These are phyloP conservation scores for Drechslerella coelobrocha DNA, from an alignment of 2,329 filamentous ascomycete species.

Conservation along the genomic window DNA sequence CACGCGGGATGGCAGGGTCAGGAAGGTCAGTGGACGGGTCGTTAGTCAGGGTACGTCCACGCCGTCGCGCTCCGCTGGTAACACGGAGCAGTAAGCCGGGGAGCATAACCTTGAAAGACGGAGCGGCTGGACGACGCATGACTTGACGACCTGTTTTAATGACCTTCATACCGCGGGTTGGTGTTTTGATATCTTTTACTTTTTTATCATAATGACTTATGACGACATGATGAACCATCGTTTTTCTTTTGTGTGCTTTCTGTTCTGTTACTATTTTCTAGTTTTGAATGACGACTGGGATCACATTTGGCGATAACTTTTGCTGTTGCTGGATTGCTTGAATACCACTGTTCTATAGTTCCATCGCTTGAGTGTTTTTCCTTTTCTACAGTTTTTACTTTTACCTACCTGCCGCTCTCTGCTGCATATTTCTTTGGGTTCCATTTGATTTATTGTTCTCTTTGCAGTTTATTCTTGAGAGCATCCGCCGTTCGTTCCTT, in stretches of 20 bases:
- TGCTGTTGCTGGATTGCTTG: conserved; percentile 14
- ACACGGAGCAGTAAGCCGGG: conserved; percentile 32
- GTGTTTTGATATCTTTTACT: conserved; percentile 6
- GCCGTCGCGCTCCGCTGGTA: conserved; percentile 20
- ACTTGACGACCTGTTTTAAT: conserved; percentile 6
- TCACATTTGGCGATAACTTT: conserved; percentile 8
- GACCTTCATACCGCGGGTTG: conserved; percentile 4
- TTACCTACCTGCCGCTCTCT: neutral
- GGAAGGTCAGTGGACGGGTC: conserved; percentile 43
- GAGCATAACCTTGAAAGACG: neutral
- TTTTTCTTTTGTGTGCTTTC: neutral
- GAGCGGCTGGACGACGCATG: conserved; percentile 19
- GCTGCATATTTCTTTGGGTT: neutral
- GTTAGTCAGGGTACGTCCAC: conserved; percentile 39
- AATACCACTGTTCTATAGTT: conserved; percentile 15
- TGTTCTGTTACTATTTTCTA: conserved; percentile 4
- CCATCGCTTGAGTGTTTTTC: neutral
- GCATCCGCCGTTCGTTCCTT: too few species aligned
- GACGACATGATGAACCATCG: conserved; percentile 18
- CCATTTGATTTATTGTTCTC: neutral
- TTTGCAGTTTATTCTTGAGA: neutral
- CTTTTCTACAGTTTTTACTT: conserved; percentile 3
- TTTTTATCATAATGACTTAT: neutral
- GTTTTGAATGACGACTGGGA: conserved; percentile 13
- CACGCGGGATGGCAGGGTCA: conserved; percentile 35